Conservation (phyloP, 1,139 yeast genomes). For the Diutina siamensis region DNA sequence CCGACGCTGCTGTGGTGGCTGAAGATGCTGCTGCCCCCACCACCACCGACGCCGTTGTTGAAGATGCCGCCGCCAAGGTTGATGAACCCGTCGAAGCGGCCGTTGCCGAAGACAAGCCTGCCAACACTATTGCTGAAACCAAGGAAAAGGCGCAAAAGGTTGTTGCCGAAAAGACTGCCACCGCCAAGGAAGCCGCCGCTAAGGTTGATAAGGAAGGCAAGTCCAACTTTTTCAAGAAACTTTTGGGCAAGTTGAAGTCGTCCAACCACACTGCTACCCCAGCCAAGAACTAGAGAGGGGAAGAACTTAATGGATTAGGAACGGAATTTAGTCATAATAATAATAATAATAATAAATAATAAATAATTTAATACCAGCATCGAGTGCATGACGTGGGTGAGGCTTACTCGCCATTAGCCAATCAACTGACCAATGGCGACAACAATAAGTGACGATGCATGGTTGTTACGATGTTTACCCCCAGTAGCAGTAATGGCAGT, state of each 20-base stretch:
- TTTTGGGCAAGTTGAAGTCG: slow-evolving; percentile 37
- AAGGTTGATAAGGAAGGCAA: slow-evolving; percentile 18
- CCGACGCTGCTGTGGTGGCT: background rate
- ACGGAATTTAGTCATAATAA: background rate
- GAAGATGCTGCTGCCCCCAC: no score
- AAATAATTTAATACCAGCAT: background rate
- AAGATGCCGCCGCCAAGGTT: slow-evolving; percentile 9
- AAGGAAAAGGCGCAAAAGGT: slow-evolving; percentile 10
- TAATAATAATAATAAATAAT: background rate
- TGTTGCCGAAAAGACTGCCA: slow-evolving; percentile 19
- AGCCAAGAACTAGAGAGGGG: background rate
- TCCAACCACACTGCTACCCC: slow-evolving; percentile 10
- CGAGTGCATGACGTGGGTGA: no score
- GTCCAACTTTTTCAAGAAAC: slow-evolving; percentile 40
- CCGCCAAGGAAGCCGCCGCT: slow-evolving; percentile 15
- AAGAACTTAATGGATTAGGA: background rate
- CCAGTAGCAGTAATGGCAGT: no score
- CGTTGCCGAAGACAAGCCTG: background rate
- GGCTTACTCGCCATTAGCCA: no score
- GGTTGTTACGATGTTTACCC: no score
- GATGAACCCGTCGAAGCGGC: slow-evolving; percentile 8
- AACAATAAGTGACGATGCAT: no score
- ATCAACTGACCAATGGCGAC: no score
- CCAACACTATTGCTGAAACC: slow-evolving; percentile 8
- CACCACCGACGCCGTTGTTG: slow-evolving; percentile 7